These are phyloP conservation scores for Cenchrus purpureus DNA, from an alignment of 176 grass and related monocot species.

Conservation along the genomic window DNA sequence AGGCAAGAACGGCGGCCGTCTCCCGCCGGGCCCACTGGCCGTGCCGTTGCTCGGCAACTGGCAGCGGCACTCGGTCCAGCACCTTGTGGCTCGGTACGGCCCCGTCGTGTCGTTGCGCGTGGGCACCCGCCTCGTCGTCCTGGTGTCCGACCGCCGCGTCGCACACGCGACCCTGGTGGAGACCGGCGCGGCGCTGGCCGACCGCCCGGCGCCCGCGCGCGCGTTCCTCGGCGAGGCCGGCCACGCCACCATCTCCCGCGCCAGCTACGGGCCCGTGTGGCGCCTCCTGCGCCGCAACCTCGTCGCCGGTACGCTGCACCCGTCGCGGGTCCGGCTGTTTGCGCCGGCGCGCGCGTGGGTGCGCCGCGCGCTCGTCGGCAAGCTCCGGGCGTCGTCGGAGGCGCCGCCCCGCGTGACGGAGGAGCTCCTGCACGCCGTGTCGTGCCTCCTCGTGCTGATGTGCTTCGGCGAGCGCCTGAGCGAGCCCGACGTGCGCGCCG, in stretches of 20 bases:
- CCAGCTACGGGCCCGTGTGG: constrained; percentile 58
- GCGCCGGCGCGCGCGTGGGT: constrained; percentile 48
- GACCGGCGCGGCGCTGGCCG: constrained; percentile 43
- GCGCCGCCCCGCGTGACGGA: constrained; percentile 15
- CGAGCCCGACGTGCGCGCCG: constrained; percentile 41
- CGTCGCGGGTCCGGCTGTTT: constrained; percentile 48
- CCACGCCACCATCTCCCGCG: constrained; percentile 40
- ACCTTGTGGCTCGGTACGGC: constrained; percentile 45
- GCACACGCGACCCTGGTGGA: constrained; percentile 58
- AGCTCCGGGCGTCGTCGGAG: background rate
- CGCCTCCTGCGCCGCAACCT: constrained; percentile 67
- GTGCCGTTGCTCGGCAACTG: constrained; percentile 52
- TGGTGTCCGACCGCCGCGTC: constrained; percentile 48
- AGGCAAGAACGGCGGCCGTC: background rate
- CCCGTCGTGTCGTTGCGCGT: constrained; percentile 48
- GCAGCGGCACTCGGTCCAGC: constrained; percentile 10
- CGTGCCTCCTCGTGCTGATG: constrained; percentile 65
- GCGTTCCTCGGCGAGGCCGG: constrained; percentile 17
- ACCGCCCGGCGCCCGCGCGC: constrained; percentile 13
- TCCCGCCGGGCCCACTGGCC: constrained; percentile 51
- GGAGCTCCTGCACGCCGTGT: constrained; percentile 55
- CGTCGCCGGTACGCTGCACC: constrained; percentile 54
- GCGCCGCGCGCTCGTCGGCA: constrained; percentile 31
- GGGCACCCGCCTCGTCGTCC: constrained; percentile 28
- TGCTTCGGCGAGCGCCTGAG: constrained; percentile 72